These are phyloP conservation scores for Euphorbia lathyris DNA, from an alignment of 345 rosid species.

Conservation along the genomic window DNA sequence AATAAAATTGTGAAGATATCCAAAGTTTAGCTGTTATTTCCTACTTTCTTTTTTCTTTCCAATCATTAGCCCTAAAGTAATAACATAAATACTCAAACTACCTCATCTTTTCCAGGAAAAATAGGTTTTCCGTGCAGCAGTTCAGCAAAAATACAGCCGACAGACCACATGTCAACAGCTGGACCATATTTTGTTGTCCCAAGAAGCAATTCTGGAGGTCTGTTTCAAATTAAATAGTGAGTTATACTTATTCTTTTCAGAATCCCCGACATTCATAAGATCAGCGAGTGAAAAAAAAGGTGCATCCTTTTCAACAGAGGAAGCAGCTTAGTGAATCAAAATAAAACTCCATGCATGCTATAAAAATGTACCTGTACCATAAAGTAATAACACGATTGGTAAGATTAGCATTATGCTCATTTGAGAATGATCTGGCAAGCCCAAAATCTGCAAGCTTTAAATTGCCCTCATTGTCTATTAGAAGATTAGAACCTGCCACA, in stretches of 20 bases:
- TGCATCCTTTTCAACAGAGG: not conserved
- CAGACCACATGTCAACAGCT: conserved; percentile 97
- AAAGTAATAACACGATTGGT: conserved; percentile 91
- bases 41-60: not conserved
- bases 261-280: not conserved
- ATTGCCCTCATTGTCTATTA: conserved; percentile 88
- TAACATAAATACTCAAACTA: conserved; percentile 6
- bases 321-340: not conserved
- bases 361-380: conserved; percentile 74
- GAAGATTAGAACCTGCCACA: conserved; percentile 87
- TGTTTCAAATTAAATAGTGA: conserved; percentile 24
- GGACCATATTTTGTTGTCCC: conserved; percentile 96
- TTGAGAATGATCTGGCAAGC: conserved; percentile 78
- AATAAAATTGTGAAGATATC: too few relatives aligned
- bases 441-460: conserved; percentile 96
- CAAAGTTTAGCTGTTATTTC: not conserved
- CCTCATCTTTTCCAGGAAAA: conserved; percentile 94
- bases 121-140: conserved; percentile 87
- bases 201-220: conserved; percentile 96
- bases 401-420: conserved; percentile 68
- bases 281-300: not conserved
- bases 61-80: not conserved
- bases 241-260: not conserved
- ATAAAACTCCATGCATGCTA: not conserved
- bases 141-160: conserved; percentile 96